Evolutionary conservation across 345 rosid species (phyloP), one percentile per base, ranked within the genome.

Genomic region (Hirschfeldia incana): DNA sequence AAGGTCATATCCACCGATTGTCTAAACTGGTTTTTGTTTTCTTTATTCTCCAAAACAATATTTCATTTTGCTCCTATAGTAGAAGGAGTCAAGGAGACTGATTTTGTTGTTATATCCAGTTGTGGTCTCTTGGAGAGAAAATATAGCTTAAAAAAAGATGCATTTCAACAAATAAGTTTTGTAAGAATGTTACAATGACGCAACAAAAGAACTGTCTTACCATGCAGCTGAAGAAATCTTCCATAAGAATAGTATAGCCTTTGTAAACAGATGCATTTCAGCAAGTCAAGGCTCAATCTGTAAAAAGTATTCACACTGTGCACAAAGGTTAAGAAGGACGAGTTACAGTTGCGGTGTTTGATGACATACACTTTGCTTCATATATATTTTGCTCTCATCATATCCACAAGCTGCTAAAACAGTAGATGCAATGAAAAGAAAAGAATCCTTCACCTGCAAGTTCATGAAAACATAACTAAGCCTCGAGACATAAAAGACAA

Each of bases 381-480:
- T 8, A 58, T 10, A n/a, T 5, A 46, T 46, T 17, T 8, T 57
- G 29, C 29, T 57, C 12, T 55, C 60, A 17, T 55, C 27, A 46
- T 1, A 46, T 58, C 11, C 8, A 55, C 60, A 55, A 55, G 28
- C 60, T 55, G 33, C 64, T 59, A 17, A 17, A 57, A 57, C 63
- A 3, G 29, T 53, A 15, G 26, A 53, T 55, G 60, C 60, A 17
- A 55, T 55, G 3, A 16, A 58, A 21, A 53, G 9, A 42, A 42
- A 37, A 8, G 21, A 57, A 61, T 61, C 65, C 34, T 60, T 60
- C 17, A 29, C 65, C 65, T 60, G 36, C 65, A 60, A 59, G 65
- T 60, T 60, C 8, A 61, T 61, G 17, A 12, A 61, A 29, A 29
- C 32, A 13, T 10, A 58, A 58, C 62, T 58, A 58, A 58, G 13